These are phyloP conservation scores for Colletotrichum phormii DNA, from an alignment of 2,329 filamentous ascomycete genomes.

Conservation along the genomic window DNA sequence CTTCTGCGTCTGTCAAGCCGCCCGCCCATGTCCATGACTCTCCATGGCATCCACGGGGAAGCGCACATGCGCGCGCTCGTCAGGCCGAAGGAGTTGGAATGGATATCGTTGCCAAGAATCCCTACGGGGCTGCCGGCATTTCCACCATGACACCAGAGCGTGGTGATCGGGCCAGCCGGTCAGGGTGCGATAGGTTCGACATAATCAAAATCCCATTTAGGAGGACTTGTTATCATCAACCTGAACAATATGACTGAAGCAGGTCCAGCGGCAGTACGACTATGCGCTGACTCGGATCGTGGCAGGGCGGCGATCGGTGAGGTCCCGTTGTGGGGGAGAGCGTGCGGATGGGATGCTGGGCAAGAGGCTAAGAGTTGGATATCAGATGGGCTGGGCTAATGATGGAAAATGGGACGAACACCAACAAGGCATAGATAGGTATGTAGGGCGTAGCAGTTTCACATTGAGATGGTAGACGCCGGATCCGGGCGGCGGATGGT, in stretches of 20 bases:
- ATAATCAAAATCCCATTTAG: background rate
- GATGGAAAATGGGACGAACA: conserved; percentile 10
- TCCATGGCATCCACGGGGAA: conserved; percentile 5
- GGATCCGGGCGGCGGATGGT: conserved; percentile 3
- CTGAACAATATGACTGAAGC: background rate
- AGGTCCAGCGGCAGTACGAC: conserved; percentile 16
- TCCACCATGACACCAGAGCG: background rate
- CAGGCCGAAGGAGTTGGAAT: background rate
- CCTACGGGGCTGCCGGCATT: conserved; percentile 1
- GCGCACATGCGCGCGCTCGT: background rate
- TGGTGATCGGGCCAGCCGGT: background rate
- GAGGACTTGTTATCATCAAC: background rate
- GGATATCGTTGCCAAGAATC: conserved; percentile 5
- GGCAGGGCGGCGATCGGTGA: background rate
- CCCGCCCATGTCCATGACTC: background rate
- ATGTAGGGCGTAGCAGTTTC: conserved; percentile 20
- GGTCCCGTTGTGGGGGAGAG: conserved; percentile 21
- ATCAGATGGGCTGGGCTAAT: conserved; percentile 6
- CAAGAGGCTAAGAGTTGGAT: background rate
- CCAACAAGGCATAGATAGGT: conserved; percentile 4
- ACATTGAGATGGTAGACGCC: conserved; percentile 24
- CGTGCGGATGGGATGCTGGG: background rate
- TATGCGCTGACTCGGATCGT: conserved; percentile 18
- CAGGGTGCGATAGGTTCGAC: conserved; percentile 1
- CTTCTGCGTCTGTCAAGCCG: conserved; percentile 2